A percentile compares a stretch with the other conserved stretches of the same genome.
phyloP scores from a whole-genome alignment of 805 yeast genomes.

The Kodamaea kakaduensis region DNA sequence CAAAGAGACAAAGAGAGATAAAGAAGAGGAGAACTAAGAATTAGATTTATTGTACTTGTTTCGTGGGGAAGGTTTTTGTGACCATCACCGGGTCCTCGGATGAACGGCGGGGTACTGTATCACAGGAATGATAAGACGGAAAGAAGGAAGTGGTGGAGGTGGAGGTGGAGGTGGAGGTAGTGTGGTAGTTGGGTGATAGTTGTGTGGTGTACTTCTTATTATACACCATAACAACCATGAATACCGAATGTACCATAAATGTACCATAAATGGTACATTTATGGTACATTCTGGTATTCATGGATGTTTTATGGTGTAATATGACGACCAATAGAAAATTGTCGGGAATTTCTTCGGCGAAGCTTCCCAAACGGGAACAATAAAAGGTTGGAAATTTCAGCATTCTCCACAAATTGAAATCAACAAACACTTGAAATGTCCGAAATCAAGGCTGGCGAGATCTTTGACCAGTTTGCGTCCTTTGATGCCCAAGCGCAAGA shows the following conservation, averaged over 20 bases:
- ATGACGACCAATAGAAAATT: too few relatives aligned
- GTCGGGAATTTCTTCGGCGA: slow-evolving; percentile 5
- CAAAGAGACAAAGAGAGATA: neutral
- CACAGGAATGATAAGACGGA: slow-evolving; percentile 1
- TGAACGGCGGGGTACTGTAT: slow-evolving; percentile 4
- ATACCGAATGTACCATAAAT: too few relatives aligned
- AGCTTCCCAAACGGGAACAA: slow-evolving; percentile 4
- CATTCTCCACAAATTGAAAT: neutral
- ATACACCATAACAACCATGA: too few relatives aligned
- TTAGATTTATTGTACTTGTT: too few relatives aligned
- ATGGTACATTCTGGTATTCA: too few relatives aligned
- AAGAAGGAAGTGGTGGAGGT: too few relatives aligned
- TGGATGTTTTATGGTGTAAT: too few relatives aligned
- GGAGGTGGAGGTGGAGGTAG: too few relatives aligned
- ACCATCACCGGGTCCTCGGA: slow-evolving; percentile 5
- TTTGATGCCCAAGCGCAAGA: slow-evolving; percentile 16
- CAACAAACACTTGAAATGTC: slow-evolving; percentile 12
- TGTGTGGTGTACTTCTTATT: too few relatives aligned
- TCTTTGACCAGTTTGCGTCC: slow-evolving; percentile 38
- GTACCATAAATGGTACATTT: too few relatives aligned
- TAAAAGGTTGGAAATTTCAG: slow-evolving; percentile 4
- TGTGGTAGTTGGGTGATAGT: too few relatives aligned
- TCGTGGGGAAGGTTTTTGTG: too few relatives aligned
- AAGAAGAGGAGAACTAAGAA: neutral
- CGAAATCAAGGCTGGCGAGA: slow-evolving; percentile 17